Conservation (phyloP, 176 grass and related monocot species). For the Oryza officinalis region DNA sequence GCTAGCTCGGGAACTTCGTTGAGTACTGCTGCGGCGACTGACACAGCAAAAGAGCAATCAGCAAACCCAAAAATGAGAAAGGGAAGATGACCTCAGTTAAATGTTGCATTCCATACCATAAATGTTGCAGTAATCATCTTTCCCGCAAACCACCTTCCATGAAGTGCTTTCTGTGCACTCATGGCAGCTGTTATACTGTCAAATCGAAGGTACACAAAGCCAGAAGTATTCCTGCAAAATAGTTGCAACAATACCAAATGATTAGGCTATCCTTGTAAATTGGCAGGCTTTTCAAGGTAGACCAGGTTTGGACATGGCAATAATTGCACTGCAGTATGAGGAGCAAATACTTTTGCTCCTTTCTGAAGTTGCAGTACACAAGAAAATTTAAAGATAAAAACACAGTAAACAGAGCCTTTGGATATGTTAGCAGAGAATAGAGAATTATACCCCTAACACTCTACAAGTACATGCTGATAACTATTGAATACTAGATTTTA, state of each 20-base stretch:
- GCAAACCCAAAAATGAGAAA: background rate
- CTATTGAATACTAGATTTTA: background rate
- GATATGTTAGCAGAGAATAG: no score
- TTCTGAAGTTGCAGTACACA: background rate
- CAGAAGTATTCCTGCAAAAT: conserved; percentile 62
- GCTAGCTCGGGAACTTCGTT: conserved; percentile 67
- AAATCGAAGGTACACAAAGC: conserved; percentile 85
- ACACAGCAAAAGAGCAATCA: conserved; percentile 32
- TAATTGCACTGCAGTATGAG: background rate
- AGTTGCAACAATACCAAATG: background rate
- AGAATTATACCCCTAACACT: background rate
- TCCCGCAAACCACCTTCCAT: conserved; percentile 98
- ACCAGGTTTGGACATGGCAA: background rate
- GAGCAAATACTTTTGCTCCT: background rate
- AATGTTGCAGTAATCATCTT: conserved; percentile 97
- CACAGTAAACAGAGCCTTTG: background rate
- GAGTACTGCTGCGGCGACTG: conserved; percentile 75
- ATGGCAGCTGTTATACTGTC: conserved; percentile 69
- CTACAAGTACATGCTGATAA: background rate
- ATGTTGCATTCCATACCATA: conserved; percentile 54
- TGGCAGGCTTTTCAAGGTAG: background rate
- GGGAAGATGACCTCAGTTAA: background rate
- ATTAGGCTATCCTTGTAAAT: background rate
- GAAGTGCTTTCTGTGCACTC: conserved; percentile 78
- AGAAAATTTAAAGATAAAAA: background rate